Percentiles rank a stretch among this genome's conserved stretches.
These are phyloP conservation scores for Modicella reniformis DNA, from an alignment of 371 early-diverging fungal species.

Conservation along the genomic window DNA sequence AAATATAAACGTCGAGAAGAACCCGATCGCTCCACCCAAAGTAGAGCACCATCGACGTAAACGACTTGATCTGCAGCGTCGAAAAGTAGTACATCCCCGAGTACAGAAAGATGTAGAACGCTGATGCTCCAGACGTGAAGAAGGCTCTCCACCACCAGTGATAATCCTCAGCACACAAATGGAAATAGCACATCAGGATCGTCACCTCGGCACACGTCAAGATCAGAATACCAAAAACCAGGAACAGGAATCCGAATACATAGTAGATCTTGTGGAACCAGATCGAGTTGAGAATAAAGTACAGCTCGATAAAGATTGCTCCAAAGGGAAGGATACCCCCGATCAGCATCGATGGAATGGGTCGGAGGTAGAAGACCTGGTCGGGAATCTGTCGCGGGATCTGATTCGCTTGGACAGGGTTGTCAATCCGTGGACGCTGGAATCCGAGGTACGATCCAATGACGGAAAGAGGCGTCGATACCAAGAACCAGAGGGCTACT, in stretches of 20 bases:
- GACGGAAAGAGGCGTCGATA: constrained; percentile 89
- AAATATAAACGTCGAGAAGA: constrained; percentile 76
- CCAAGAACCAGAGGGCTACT: constrained; percentile 86
- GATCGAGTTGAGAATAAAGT: constrained; percentile 86
- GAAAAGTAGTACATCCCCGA: constrained; percentile 82
- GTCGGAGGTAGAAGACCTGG: constrained; percentile 79
- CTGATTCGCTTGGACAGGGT: constrained; percentile 91
- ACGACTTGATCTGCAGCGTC: constrained; percentile 74
- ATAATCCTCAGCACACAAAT: constrained; percentile 91
- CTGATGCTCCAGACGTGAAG: constrained; percentile 87
- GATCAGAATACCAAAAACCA: constrained; percentile 82
- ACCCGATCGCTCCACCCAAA: constrained; percentile 92
- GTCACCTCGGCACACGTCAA: constrained; percentile 87
- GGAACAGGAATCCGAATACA: constrained; percentile 86
- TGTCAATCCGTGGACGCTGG: constrained; percentile 82
- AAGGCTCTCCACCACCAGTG: constrained; percentile 96
- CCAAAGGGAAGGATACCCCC: constrained; percentile 91
- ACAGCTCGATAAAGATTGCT: constrained; percentile 88
- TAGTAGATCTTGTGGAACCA: constrained; percentile 89
- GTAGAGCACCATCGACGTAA: constrained; percentile 86
- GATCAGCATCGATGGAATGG: constrained; percentile 79
- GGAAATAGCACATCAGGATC: constrained; percentile 91
- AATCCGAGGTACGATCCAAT: constrained; percentile 95
- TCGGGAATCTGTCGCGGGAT: constrained; percentile 95
- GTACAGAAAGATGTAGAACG: constrained; percentile 90